Conservation (phyloP, 495 filamentous ascomycete species). For the Melanomma pulvis-pyrius region DNA sequence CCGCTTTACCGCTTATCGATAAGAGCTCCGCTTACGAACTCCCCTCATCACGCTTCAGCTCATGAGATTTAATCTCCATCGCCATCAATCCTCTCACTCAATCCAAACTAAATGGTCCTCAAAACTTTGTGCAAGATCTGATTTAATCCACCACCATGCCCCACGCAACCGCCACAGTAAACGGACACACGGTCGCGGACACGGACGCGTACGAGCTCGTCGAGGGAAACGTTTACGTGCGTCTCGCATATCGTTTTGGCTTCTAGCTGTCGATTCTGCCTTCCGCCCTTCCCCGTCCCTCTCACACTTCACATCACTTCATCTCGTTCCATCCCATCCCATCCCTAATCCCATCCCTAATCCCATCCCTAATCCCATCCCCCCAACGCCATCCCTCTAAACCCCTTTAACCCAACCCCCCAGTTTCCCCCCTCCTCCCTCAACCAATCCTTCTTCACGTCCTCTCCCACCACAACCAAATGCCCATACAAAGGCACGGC, state of each 20-base stretch:
- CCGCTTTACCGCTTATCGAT: background rate
- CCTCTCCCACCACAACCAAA: conserved; percentile 54
- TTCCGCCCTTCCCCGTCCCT: no score
- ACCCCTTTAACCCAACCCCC: conserved; percentile 3
- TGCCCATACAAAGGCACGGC: conserved; percentile 75
- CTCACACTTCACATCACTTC: no score
- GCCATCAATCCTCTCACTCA: background rate
- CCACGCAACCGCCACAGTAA: conserved; percentile 61
- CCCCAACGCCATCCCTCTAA: background rate
- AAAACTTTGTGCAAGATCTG: background rate
- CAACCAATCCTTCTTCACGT: conserved; percentile 52
- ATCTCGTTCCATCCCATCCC: no score
- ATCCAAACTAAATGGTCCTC: background rate
- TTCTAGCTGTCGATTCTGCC: no score
- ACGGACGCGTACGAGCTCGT: conserved; percentile 65
- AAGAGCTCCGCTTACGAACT: background rate
- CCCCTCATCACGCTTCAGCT: background rate
- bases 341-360: no score
- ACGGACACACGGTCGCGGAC: conserved; percentile 62
- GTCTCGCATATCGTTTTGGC: no score
- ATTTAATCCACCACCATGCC: conserved; percentile 40
- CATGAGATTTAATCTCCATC: no score
- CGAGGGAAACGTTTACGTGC: conserved; percentile 74
- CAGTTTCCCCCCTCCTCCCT: conserved; percentile 48
- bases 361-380: no score